A percentile compares a stretch with the other conserved stretches of the same genome.
Conservation (phyloP, 2,329 filamentous ascomycete species). For the Tympanopsis confertula region DNA sequence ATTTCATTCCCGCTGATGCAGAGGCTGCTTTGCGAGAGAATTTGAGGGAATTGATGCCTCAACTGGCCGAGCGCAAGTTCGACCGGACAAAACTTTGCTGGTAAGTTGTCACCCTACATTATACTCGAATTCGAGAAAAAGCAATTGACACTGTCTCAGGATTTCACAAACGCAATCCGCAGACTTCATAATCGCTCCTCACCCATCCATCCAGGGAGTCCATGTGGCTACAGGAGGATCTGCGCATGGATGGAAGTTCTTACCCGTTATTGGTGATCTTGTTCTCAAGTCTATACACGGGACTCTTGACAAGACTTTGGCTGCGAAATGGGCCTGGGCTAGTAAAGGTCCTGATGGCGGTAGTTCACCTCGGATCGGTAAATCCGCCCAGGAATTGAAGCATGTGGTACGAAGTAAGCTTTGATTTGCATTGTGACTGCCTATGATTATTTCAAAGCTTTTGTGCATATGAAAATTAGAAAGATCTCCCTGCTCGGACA, state of each 20-base stretch:
- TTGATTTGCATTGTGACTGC: too few species aligned
- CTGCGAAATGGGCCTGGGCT: too few species aligned
- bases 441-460: too few species aligned
- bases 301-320: too few species aligned
- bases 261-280: conserved; percentile 9
- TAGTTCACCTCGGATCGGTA: too few species aligned
- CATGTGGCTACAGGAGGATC: conserved; percentile 11
- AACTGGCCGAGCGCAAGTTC: conserved; percentile 9
- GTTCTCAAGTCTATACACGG: conserved; percentile 7
- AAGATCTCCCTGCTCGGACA: too few species aligned
- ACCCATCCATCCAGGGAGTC: conserved; percentile 7
- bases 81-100: conserved; percentile 11
- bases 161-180: conserved; percentile 6
- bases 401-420: too few species aligned
- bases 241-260: conserved; percentile 10
- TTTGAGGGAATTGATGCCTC: conserved; percentile 10
- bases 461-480: too few species aligned
- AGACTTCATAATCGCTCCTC: conserved; percentile 9
- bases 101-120: conserved; percentile 9
- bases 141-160: too few species aligned
- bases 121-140: too few species aligned
- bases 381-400: too few species aligned
- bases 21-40: conserved; percentile 9
- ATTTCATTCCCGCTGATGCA: conserved; percentile 11
- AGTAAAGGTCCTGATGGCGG: too few species aligned